These are phyloP conservation scores for Zygoascus sp. DNA, from an alignment of 1,139 yeast species.

Conservation along the genomic window DNA sequence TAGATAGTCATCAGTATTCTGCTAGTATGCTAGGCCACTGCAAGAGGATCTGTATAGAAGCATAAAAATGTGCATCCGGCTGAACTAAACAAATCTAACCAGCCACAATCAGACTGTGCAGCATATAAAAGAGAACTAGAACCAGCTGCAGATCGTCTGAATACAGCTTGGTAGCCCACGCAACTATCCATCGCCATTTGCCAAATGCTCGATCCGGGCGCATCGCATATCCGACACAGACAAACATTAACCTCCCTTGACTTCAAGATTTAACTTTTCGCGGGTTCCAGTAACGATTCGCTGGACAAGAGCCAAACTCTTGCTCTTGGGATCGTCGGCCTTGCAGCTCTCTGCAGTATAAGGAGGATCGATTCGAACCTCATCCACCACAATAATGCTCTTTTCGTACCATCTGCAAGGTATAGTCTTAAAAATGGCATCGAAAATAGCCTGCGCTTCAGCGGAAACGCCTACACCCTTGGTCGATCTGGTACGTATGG, in stretches of 20 bases:
- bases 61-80: too few species aligned
- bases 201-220: too few species aligned
- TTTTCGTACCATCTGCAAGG: constrained; percentile 48
- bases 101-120: too few species aligned
- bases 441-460: constrained; percentile 49
- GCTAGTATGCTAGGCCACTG: too few species aligned
- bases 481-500: constrained; percentile 20
- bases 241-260: constrained; percentile 54
- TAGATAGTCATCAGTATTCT: too few species aligned
- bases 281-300: constrained; percentile 55
- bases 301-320: constrained; percentile 46
- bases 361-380: constrained; percentile 48
- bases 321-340: constrained; percentile 35
- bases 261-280: constrained; percentile 47
- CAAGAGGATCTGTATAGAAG: too few species aligned
- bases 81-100: too few species aligned
- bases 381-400: constrained; percentile 50
- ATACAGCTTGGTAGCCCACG: too few species aligned
- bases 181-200: background rate
- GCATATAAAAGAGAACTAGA: too few species aligned
- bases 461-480: constrained; percentile 41
- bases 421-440: constrained; percentile 44
- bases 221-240: background rate
- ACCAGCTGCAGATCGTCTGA: too few species aligned
- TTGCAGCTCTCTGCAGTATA: constrained; percentile 41